Conservation (phyloP, 2,329 filamentous ascomycete species). For the Colletotrichum sp. region DNA sequence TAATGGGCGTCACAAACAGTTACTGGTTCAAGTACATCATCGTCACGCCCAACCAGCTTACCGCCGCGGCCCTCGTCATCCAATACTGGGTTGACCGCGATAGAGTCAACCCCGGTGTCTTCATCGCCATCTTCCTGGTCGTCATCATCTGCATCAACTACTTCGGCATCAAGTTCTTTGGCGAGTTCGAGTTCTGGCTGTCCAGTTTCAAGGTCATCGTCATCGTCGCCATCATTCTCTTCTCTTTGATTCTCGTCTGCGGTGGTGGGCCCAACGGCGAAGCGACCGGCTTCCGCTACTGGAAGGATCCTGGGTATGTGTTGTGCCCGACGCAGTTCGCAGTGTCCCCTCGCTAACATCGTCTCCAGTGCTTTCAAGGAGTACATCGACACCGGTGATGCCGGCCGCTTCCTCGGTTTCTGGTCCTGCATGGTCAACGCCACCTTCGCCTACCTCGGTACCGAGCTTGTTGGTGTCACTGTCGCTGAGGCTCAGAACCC, state of each 20-base stretch:
- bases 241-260: constrained; percentile 66
- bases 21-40: constrained; percentile 84
- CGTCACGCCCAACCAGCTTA: constrained; percentile 83
- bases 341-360: neutral
- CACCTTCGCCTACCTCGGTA: constrained; percentile 80
- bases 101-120: constrained; percentile 77
- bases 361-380: constrained; percentile 50
- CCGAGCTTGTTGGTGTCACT: constrained; percentile 78
- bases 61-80: constrained; percentile 79
- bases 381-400: constrained; percentile 44
- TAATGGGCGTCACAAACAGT: constrained; percentile 68
- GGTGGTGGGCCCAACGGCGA: constrained; percentile 70
- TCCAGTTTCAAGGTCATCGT: constrained; percentile 72
- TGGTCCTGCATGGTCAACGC: constrained; percentile 78
- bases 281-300: constrained; percentile 70
- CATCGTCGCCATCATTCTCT: constrained; percentile 69
- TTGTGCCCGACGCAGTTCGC: neutral
- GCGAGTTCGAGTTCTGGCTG: constrained; percentile 68
- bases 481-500: constrained; percentile 83
- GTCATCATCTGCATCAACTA: constrained; percentile 70
- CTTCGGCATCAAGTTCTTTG: constrained; percentile 72
- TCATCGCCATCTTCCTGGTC: constrained; percentile 74
- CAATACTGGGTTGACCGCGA: constrained; percentile 75
- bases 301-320: constrained; percentile 60
- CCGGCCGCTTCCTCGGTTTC: constrained; percentile 65